phyloP scores from a whole-genome alignment of 2,329 filamentous ascomycete species.

The Fusarium chaquense region DNA sequence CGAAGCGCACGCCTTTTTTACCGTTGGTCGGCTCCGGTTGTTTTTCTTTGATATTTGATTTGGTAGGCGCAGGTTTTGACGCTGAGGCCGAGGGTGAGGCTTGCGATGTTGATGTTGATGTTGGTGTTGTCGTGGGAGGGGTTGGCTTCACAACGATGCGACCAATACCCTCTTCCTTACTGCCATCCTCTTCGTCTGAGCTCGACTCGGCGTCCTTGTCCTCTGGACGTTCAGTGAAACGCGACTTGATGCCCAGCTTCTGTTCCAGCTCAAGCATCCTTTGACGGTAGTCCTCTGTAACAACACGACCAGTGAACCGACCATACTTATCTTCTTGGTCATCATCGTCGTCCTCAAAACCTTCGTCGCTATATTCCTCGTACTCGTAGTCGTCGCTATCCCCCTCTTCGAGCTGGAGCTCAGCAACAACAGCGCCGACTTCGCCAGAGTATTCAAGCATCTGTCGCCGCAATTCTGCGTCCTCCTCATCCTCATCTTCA shows the following conservation, averaged over 20 bases:
- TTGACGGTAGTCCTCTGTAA: constrained; percentile 80
- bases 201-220: constrained; percentile 52
- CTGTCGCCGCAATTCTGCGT: constrained; percentile 81
- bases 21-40: constrained; percentile 37
- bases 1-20: constrained; percentile 86
- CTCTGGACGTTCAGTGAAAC: constrained; percentile 62
- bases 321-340: constrained; percentile 74
- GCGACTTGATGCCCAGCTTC: constrained; percentile 72
- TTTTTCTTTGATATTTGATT: constrained; percentile 53
- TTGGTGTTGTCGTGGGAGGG: constrained; percentile 5
- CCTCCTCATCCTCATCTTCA: constrained; percentile 81
- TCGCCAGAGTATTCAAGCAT: constrained; percentile 95
- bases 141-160: constrained; percentile 63
- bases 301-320: constrained; percentile 72
- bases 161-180: constrained; percentile 60
- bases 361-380: constrained; percentile 67
- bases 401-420: constrained; percentile 84
- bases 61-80: constrained; percentile 46
- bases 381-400: constrained; percentile 63
- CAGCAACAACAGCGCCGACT: constrained; percentile 90
- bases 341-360: constrained; percentile 63
- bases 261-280: constrained; percentile 89
- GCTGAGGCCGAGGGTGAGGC: constrained; percentile 29
- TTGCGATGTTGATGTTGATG: constrained; percentile 20
- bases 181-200: constrained; percentile 56